Base-by-base conservation (phyloP, 768 basidiomycete genomes). In the Termitomyces sp. region DNA sequence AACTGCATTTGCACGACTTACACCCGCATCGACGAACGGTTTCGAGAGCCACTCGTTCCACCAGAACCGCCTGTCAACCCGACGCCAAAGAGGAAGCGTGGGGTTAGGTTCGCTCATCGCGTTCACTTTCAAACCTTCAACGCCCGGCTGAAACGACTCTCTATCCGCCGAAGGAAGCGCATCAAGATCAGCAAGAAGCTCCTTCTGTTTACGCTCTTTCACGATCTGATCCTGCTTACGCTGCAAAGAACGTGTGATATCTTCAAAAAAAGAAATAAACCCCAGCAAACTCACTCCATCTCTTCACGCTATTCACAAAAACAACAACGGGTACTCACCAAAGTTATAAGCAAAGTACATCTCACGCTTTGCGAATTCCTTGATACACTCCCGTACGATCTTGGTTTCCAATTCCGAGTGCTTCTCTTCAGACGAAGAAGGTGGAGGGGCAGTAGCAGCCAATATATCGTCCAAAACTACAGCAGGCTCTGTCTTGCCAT, bases 301-400 rank as follows among this genome's bases (percentile, higher is more conserved):
- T 25, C n/a, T 34, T 50, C 8, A 32, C 17, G 20, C 11, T 36
- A 36, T n/a, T 32, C 42, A 8, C 25, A 25, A 34, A 20, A 25
- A 20, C n/a, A 4, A 25, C 48, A 25, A 40, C 15, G 1, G 7
- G 11, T 47, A 68, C 78, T 60, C 72, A 90, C 94, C 95, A 66
- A 94, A 94, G 61, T 82, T 86, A 72, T 93, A 90, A 0, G 92
- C 82, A 70, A 93, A 96, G 73, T 90, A 95, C 92, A 97, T 96
- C 50, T 86, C 89, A 11, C 93, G 94, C 67, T 88, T 91, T 14
- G 83, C 79, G 68, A 86, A 93, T 66, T 92, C 88, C 57, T 84
- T 81, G 36, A 93, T 79, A 57, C 86, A 87, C 72, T 96, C 92
- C 29, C 86, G 79, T 11, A 96, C 75, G 49, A 96, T 88, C 73